Evolutionary conservation across 805 yeast genomes (phyloP).

Genomic region (Ogataea degrootiae): DNA sequence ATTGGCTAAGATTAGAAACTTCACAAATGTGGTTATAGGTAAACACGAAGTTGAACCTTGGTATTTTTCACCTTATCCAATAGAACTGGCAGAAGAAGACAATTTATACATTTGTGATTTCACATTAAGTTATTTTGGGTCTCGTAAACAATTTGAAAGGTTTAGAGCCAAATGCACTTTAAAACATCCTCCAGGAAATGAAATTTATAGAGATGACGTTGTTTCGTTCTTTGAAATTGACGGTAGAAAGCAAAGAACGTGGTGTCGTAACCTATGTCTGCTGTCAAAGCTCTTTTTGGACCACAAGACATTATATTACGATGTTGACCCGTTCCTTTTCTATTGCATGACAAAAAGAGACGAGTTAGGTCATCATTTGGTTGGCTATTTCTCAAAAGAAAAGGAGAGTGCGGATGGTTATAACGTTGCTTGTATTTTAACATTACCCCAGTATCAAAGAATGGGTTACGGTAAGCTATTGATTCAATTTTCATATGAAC

Average conservation of each 20-base stretch:
- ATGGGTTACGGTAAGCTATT: constrained; percentile 89
- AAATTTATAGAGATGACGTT: constrained; percentile 86
- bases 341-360: constrained; percentile 93
- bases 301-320: constrained; percentile 94
- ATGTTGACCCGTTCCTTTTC: constrained; percentile 95
- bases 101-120: constrained; percentile 88
- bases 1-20: constrained; percentile 85
- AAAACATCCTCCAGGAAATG: constrained; percentile 98
- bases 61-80: constrained; percentile 97
- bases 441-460: constrained; percentile 94
- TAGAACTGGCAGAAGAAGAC: constrained; percentile 90
- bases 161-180: constrained; percentile 83
- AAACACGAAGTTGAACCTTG: constrained; percentile 94
- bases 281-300: constrained; percentile 87
- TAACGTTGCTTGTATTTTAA: constrained; percentile 94
- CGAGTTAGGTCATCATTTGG: constrained; percentile 89
- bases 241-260: constrained; percentile 91
- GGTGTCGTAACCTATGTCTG: constrained; percentile 94
- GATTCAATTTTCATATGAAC: constrained; percentile 89
- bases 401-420: constrained; percentile 94
- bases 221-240: constrained; percentile 97
- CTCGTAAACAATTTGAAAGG: constrained; percentile 86
- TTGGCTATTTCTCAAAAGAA: constrained; percentile 95
- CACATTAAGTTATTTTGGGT: constrained; percentile 82
- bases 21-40: constrained; percentile 76